Evolutionary conservation across 495 filamentous ascomycete species (phyloP), one percentile per base, ranked within the genome.

Genomic region (Podospora fimiseda): DNA sequence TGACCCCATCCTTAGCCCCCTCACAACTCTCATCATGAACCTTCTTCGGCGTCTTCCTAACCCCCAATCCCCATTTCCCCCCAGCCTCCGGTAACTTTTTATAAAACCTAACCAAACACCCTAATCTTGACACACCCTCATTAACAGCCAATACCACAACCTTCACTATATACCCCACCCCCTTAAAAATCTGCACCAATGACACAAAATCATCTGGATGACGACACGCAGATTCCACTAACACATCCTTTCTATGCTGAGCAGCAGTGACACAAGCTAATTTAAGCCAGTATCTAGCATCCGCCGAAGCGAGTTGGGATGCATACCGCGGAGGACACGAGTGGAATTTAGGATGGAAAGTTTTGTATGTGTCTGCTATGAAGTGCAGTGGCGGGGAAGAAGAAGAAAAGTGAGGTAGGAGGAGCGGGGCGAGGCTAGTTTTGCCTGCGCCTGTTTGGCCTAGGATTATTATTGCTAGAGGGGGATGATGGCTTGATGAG

Each of bases 381-480:
- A 73, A 62, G 59, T 73, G 70, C 2, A 60, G 59, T 20, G 55
- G 58, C 1, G 21, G n/a, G 44, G 23, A n/a, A 33, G 20, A 27
- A 33, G 36, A 13, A 43, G 38, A 15, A 23, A 73, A 24, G 52
- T 65, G 54, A 16, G 19, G 2, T 30, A 51, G 51, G 43, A 72
- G 50, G 16, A 48, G 50, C 6, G 69, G 70, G 8, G 68, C 63
- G 0, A 65, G 55, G 43, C 61, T 63, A 41, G 71, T 70, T 36
- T 74, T 74, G 18, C 71, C 71, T 4, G 71, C 68, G 58, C 71
- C 71, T 8, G 71, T 74, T 46, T 74, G 71, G 46, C 71, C 71
- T 14, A 70, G 55, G 19, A 74, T 52, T 2, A 74, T 53, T 16
- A 74, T 53, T 21, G 69, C 69, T n/a, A 67, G 54, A 23, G 60